Percentiles rank a stretch among this genome's conserved stretches.
These are phyloP conservation scores for Mycena sp. DNA, from an alignment of 1,284 basidiomycete species.

Conservation along the genomic window DNA sequence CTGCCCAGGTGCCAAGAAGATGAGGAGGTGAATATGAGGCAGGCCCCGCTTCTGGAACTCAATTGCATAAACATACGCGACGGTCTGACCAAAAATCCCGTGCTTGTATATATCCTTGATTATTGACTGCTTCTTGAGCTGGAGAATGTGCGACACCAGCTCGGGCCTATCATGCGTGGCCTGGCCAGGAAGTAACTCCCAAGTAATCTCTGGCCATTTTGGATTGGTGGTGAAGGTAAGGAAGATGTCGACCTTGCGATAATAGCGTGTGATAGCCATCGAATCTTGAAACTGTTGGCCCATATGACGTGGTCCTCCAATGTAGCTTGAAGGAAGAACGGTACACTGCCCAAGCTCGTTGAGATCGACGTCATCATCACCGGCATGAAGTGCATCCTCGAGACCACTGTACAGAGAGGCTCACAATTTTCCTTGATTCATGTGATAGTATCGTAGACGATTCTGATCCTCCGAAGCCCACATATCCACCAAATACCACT, in stretches of 20 bases:
- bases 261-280: conserved; percentile 49
- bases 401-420: conserved; percentile 48
- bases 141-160: conserved; percentile 50
- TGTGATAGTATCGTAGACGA: conserved; percentile 37
- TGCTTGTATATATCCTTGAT: conserved; percentile 42
- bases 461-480: conserved; percentile 46
- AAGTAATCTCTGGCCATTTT: conserved; percentile 52
- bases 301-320: conserved; percentile 52
- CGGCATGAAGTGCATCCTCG: conserved; percentile 41
- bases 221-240: conserved; percentile 15
- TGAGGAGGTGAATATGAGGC: conserved; percentile 47
- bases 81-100: conserved; percentile 40
- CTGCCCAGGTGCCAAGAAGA: conserved; percentile 35
- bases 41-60: conserved; percentile 51
- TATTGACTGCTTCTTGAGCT: conserved; percentile 44
- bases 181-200: conserved; percentile 50
- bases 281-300: conserved; percentile 53
- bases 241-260: conserved; percentile 27
- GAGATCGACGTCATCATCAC: conserved; percentile 39
- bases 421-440: conserved; percentile 49
- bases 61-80: conserved; percentile 44
- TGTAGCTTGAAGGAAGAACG: conserved; percentile 52
- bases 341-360: conserved; percentile 43
- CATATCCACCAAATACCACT: conserved; percentile 49
- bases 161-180: conserved; percentile 50